Conservation (phyloP, 2,329 filamentous ascomycete genomes). For the Pyrenophora seminiperda region DNA sequence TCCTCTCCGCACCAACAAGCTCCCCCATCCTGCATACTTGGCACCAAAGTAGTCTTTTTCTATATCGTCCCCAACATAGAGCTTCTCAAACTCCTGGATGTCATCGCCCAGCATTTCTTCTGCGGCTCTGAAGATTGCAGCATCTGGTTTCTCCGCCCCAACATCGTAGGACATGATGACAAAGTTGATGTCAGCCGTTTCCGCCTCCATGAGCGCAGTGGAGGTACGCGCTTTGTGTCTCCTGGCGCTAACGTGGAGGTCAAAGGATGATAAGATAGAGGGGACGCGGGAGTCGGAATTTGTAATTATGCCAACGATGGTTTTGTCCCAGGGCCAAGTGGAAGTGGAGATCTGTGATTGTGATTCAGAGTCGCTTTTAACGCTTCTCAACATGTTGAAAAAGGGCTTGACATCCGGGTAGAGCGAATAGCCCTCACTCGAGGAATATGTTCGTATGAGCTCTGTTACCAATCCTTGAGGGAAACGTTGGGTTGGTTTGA, state of each 20-base stretch:
- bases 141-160: slow-evolving; percentile 64
- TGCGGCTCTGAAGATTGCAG: slow-evolving; percentile 62
- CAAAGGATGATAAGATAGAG: slow-evolving; percentile 59
- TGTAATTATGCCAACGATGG: slow-evolving; percentile 63
- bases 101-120: slow-evolving; percentile 49
- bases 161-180: slow-evolving; percentile 68
- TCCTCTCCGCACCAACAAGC: slow-evolving; percentile 51
- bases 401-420: slow-evolving; percentile 55
- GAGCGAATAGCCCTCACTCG: slow-evolving; percentile 58
- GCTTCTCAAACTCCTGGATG: slow-evolving; percentile 45
- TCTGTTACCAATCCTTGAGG: slow-evolving; percentile 55
- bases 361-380: slow-evolving; percentile 1
- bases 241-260: slow-evolving; percentile 52
- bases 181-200: slow-evolving; percentile 57
- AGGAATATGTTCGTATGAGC: slow-evolving; percentile 61
- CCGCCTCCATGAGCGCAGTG: slow-evolving; percentile 29
- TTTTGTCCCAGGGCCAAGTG: slow-evolving; percentile 46
- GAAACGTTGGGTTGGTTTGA: slow-evolving; percentile 41
- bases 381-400: slow-evolving; percentile 49
- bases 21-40: slow-evolving; percentile 54
- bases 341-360: neutral
- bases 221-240: slow-evolving; percentile 16
- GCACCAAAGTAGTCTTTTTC: slow-evolving; percentile 59
- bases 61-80: slow-evolving; percentile 62
- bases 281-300: slow-evolving; percentile 68